These are phyloP conservation scores for Debaryomyces sp. DNA, from an alignment of 1,139 yeast species.

Conservation along the genomic window DNA sequence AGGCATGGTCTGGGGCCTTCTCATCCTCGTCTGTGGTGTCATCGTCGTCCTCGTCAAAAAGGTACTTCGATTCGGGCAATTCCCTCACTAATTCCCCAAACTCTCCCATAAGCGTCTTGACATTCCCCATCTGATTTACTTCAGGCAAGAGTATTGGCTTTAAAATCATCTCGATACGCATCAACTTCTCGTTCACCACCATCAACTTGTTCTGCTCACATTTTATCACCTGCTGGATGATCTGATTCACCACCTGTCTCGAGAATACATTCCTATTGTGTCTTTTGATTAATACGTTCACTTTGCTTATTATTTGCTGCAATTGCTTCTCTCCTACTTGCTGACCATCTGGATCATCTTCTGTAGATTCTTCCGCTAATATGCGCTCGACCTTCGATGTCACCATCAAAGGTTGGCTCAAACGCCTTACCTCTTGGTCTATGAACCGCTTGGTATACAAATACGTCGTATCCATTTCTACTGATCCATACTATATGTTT, in stretches of 20 bases:
- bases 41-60: conserved; percentile 18
- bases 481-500: background rate
- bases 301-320: conserved; percentile 25
- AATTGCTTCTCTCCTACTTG: conserved; percentile 23
- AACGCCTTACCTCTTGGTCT: conserved; percentile 27
- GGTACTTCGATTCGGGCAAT: conserved; percentile 38
- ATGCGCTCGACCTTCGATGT: conserved; percentile 17
- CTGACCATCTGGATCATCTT: conserved; percentile 9
- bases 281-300: conserved; percentile 30
- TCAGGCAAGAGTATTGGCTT: conserved; percentile 36
- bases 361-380: conserved; percentile 15
- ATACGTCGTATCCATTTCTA: conserved; percentile 21
- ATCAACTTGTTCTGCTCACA: conserved; percentile 33
- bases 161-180: conserved; percentile 23
- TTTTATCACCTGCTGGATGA: conserved; percentile 39
- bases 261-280: conserved; percentile 33
- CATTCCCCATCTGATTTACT: conserved; percentile 15
- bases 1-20: conserved; percentile 9
- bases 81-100: conserved; percentile 29
- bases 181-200: conserved; percentile 30
- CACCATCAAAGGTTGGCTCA: conserved; percentile 28
- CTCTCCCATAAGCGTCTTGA: conserved; percentile 17
- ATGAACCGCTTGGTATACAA: conserved; percentile 34
- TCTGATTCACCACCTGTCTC: conserved; percentile 36
- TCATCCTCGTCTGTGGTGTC: conserved; percentile 11